Percentiles rank a stretch among this genome's conserved stretches.
These are phyloP conservation scores for Beta corolliflora DNA, from an alignment of 179 eudicot species.

Conservation along the genomic window DNA sequence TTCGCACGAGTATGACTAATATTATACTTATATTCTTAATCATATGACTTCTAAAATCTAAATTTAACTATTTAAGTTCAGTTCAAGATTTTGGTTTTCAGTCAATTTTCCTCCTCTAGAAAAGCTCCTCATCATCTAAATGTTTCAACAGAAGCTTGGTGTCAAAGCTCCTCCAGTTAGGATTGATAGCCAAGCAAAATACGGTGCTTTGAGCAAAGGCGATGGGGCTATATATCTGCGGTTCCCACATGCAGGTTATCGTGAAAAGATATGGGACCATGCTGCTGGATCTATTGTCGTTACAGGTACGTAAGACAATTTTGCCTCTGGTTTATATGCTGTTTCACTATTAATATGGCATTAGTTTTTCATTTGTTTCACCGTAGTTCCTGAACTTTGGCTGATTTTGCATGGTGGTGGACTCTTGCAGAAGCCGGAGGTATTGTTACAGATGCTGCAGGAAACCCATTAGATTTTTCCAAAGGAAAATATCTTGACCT, in stretches of 20 bases:
- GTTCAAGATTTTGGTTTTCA: background rate
- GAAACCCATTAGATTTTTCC: slow-evolving; percentile 92
- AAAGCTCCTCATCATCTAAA: slow-evolving; percentile 7
- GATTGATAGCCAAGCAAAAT: slow-evolving; percentile 98
- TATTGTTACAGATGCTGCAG: slow-evolving; percentile 82
- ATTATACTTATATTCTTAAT: too few relatives aligned
- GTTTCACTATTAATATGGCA: too few relatives aligned
- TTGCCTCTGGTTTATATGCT: background rate
- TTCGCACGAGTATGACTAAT: too few relatives aligned
- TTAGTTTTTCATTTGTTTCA: too few relatives aligned
- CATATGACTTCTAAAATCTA: too few relatives aligned
- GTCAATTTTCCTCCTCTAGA: background rate
- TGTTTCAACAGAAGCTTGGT: slow-evolving; percentile 71
- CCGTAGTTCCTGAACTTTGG: background rate
- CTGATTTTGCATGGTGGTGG: slow-evolving; percentile 1
- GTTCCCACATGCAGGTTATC: slow-evolving; percentile 90
- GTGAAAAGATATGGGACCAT: slow-evolving; percentile 99
- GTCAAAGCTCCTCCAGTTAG: slow-evolving; percentile 98
- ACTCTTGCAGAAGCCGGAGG: slow-evolving; percentile 92
- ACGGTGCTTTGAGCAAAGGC: slow-evolving; percentile 95
- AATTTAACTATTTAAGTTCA: too few relatives aligned
- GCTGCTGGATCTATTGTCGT: slow-evolving; percentile 96
- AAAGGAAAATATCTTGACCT: slow-evolving; percentile 85
- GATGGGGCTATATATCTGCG: slow-evolving; percentile 98
- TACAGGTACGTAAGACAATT: slow-evolving; percentile 50